Conservation (phyloP, 1,139 yeast species). For the Candida pseudoviswanathii region DNA sequence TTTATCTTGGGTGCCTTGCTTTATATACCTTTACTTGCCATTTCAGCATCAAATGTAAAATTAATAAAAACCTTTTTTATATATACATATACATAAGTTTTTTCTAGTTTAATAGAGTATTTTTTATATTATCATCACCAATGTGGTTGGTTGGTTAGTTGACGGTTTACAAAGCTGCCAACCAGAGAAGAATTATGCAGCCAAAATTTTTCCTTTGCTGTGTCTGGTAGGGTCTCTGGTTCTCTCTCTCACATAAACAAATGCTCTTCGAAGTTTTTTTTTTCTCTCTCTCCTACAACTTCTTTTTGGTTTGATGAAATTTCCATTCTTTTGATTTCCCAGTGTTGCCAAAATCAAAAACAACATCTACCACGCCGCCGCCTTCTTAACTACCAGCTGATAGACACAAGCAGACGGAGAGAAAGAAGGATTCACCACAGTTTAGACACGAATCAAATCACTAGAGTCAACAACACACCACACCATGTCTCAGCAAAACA, state of each 20-base stretch:
- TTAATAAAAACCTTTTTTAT: neutral
- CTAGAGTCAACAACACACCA: neutral
- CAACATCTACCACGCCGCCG: neutral
- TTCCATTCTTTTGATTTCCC: neutral
- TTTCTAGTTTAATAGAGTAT: slow-evolving; percentile 2
- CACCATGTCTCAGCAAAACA: slow-evolving; percentile 21
- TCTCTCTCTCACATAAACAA: neutral
- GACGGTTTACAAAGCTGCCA: no score
- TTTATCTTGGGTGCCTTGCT: neutral
- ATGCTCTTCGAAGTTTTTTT: slow-evolving; percentile 1
- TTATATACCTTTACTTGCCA: neutral
- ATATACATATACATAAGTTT: neutral
- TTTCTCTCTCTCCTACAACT: neutral
- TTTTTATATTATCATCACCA: neutral
- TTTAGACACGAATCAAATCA: neutral
- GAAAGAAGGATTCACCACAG: neutral
- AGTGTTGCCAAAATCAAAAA: neutral
- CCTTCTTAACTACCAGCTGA: neutral
- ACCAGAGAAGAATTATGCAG: neutral
- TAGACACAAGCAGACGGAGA: neutral
- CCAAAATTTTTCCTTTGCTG: neutral
- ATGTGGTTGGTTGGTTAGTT: no score
- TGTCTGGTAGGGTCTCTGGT: no score
- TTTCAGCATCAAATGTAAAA: slow-evolving; percentile 1
- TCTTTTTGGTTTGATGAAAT: neutral